Conservation (phyloP, 768 basidiomycete genomes). For the Dendrothele bispora region DNA sequence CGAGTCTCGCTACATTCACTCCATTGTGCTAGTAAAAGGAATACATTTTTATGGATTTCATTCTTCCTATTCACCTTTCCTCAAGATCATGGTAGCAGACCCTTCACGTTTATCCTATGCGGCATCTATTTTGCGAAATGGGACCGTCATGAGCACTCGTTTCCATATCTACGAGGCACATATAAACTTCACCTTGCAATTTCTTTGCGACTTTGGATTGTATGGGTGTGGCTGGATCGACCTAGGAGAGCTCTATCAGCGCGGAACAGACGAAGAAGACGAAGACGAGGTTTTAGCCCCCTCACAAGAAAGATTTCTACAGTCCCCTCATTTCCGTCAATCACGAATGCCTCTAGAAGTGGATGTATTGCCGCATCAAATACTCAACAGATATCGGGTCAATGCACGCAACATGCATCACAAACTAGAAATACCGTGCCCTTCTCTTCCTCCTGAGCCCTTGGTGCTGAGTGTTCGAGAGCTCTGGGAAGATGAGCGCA, state of each 20-base stretch:
- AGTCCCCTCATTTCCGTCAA: constrained; percentile 64
- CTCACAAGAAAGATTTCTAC: constrained; percentile 29
- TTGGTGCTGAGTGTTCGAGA: constrained; percentile 88
- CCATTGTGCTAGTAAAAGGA: constrained; percentile 88
- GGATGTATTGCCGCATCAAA: constrained; percentile 78
- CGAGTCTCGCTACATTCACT: constrained; percentile 65
- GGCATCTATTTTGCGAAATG: constrained; percentile 76
- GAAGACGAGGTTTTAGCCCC: constrained; percentile 11
- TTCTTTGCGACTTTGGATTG: constrained; percentile 92
- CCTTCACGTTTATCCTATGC: constrained; percentile 70
- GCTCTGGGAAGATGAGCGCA: constrained; percentile 95
- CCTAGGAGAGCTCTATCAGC: constrained; percentile 63
- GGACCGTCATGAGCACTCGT: constrained; percentile 75
- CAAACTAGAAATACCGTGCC: constrained; percentile 68
- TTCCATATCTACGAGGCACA: constrained; percentile 90
- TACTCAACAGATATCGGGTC: constrained; percentile 78
- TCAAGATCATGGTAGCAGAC: constrained; percentile 80
- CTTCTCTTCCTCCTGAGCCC: constrained; percentile 58
- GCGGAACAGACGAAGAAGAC: constrained; percentile 34
- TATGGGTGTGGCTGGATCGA: constrained; percentile 94
- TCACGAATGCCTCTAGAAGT: constrained; percentile 76
- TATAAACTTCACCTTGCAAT: constrained; percentile 84
- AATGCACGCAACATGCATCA: constrained; percentile 59
- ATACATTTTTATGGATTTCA: constrained; percentile 95
- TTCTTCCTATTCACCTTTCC: constrained; percentile 78